Evolutionary conservation across 2,329 filamentous ascomycete genomes (phyloP).

Genomic region (Hypoxylon sp.): DNA sequence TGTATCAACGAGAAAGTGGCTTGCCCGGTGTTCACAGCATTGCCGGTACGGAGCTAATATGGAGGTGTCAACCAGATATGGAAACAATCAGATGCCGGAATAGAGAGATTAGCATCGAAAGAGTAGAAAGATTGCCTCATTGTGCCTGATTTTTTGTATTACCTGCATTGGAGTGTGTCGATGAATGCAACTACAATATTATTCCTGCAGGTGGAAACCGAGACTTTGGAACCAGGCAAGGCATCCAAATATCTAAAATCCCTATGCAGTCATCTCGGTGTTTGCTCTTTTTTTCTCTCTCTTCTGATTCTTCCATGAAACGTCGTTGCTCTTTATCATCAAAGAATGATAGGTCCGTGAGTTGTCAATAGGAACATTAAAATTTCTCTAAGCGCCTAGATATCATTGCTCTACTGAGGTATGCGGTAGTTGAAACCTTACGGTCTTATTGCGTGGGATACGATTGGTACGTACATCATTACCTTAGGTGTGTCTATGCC

Average conservation of each 20-base stretch:
- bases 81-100: constrained; percentile 12
- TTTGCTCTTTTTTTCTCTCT: constrained; percentile 24
- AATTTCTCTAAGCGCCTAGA: constrained; percentile 11
- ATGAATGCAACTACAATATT: constrained; percentile 44
- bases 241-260: constrained; percentile 24
- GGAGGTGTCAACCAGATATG: constrained; percentile 11
- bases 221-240: constrained; percentile 32
- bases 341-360: constrained; percentile 1
- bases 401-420: constrained; percentile 10
- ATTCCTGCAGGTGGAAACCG: constrained; percentile 39
- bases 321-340: constrained; percentile 11
- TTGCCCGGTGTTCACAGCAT: constrained; percentile 4
- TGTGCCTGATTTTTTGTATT: constrained; percentile 28
- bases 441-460: constrained; percentile 17
- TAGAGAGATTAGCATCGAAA: neutral
- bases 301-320: constrained; percentile 1
- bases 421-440: constrained; percentile 13
- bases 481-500: constrained; percentile 7
- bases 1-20: neutral
- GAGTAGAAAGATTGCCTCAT: constrained; percentile 1
- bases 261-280: constrained; percentile 39
- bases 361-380: neutral
- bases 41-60: neutral
- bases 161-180: constrained; percentile 34
- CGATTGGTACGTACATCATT: constrained; percentile 14